These are phyloP conservation scores for Colletotrichum endophyticum DNA, from an alignment of 2,329 filamentous ascomycete species.

Conservation along the genomic window DNA sequence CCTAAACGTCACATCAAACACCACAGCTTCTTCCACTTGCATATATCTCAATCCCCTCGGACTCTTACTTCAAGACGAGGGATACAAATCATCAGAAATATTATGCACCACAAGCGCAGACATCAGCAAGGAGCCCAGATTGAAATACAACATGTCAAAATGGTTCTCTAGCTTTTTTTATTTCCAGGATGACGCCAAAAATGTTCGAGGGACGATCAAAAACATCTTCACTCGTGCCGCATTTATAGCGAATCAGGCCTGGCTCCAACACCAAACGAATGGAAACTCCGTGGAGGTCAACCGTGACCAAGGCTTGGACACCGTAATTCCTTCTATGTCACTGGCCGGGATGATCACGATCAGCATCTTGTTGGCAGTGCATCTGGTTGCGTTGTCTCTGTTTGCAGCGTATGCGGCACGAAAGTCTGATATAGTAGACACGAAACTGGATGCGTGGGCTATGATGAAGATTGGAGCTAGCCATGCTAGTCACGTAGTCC, in stretches of 20 bases:
- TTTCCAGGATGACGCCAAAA: background rate
- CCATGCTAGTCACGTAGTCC: background rate
- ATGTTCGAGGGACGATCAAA: background rate
- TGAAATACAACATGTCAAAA: background rate
- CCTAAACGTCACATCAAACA: background rate
- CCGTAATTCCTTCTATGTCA: background rate
- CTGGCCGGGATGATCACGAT: background rate
- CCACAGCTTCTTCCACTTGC: background rate
- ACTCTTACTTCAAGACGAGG: background rate
- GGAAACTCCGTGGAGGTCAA: background rate
- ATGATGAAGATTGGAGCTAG: background rate
- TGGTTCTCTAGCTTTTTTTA: background rate
- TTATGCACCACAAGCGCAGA: background rate
- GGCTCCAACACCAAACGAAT: background rate
- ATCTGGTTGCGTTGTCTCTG: background rate
- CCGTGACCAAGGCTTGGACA: background rate
- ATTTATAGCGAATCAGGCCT: background rate
- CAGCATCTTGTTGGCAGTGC: background rate
- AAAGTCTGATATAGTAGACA: background rate
- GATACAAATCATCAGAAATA: background rate
- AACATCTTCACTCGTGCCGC: background rate
- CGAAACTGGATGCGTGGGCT: background rate
- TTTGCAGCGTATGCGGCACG: background rate
- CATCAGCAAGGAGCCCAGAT: background rate
- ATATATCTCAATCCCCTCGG: background rate